phyloP scores from a whole-genome alignment of 192 early-diverging fungal genomes.

The Entomortierella chlamydospora region DNA sequence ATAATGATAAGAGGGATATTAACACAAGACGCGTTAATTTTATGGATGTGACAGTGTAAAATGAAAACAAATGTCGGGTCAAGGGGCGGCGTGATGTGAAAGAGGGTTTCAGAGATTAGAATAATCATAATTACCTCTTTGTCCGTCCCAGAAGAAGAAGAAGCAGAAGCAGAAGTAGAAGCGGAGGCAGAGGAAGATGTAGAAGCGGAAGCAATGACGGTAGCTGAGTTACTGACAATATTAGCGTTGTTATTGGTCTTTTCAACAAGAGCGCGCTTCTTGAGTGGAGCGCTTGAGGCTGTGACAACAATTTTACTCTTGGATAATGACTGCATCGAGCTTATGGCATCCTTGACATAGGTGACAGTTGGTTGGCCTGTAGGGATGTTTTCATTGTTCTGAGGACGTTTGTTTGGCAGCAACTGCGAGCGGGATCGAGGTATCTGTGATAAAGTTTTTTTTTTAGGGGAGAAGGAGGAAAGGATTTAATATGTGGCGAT shows the following conservation, averaged over 20 bases:
- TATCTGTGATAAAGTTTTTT: not conserved
- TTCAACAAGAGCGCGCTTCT: slow-evolving; percentile 28
- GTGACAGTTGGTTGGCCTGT: slow-evolving; percentile 18
- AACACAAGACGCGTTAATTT: slow-evolving; percentile 2
- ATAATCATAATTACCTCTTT: slow-evolving; percentile 14
- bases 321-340: slow-evolving; percentile 9
- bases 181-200: too few species aligned
- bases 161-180: too few species aligned
- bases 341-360: slow-evolving; percentile 28
- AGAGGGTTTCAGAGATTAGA: not conserved
- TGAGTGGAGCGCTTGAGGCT: not conserved
- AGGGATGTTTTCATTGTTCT: slow-evolving; percentile 18
- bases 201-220: not conserved
- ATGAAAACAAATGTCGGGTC: not conserved
- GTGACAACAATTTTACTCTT: slow-evolving; percentile 10
- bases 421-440: slow-evolving; percentile 18
- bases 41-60: slow-evolving; percentile 10
- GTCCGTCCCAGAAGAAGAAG: too few species aligned
- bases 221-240: not conserved
- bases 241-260: slow-evolving; percentile 17
- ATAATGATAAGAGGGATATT: not conserved
- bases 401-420: slow-evolving; percentile 9
- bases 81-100: not conserved
- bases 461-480: not conserved
- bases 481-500: not conserved